A percentile compares a stretch with the other conserved stretches of the same genome.
Conservation (phyloP, 441 rosid genomes). For the Metrosideros polymorpha region DNA sequence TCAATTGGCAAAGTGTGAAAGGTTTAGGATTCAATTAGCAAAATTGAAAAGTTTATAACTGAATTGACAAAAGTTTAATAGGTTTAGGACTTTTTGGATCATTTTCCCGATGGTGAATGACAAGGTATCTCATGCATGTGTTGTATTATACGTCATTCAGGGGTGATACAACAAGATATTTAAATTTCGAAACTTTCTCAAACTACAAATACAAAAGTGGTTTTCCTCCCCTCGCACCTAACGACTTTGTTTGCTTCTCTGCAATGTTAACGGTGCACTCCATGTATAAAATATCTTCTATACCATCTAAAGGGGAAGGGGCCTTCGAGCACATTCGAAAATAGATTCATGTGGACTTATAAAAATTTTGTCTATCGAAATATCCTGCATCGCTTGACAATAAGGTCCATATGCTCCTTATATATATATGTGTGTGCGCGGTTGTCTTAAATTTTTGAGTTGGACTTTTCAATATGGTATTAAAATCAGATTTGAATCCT, state of each 20-base stretch:
- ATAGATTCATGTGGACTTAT: background rate
- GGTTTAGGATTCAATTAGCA: no score
- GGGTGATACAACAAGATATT: background rate
- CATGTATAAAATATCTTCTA: background rate
- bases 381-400: no score
- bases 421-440: background rate
- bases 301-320: background rate
- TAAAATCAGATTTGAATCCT: fast-evolving
- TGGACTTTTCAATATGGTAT: background rate
- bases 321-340: background rate
- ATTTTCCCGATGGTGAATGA: background rate
- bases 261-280: background rate
- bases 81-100: no score
- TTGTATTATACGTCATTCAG: background rate
- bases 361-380: no score
- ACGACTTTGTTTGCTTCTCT: background rate
- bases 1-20: no score
- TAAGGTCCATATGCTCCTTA: no score
- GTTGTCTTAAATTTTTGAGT: background rate
- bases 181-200: background rate
- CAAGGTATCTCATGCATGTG: background rate
- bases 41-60: no score
- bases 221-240: background rate
- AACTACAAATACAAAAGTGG: background rate
- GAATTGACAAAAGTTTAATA: no score